Evolutionary conservation across 2,329 filamentous ascomycete genomes (phyloP).

Genomic region (Colletotrichum incanum): DNA sequence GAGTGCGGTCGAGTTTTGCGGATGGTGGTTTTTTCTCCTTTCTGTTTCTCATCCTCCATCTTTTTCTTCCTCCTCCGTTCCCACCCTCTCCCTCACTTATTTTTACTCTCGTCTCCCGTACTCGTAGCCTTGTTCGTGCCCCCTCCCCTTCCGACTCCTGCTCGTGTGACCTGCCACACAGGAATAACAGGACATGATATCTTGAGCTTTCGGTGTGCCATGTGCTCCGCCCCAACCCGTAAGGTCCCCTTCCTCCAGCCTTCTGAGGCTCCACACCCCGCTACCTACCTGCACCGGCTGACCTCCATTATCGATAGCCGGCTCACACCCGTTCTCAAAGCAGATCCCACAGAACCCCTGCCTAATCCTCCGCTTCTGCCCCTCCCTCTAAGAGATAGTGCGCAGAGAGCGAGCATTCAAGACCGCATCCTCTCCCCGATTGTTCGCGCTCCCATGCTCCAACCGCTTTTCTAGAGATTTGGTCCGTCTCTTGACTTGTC

Average conservation of each 20-base stretch:
- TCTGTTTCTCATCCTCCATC: constrained; percentile 19
- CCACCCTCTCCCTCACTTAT: background rate
- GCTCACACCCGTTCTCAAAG: constrained; percentile 38
- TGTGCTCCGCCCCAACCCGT: constrained; percentile 39
- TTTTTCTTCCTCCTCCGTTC: constrained; percentile 1
- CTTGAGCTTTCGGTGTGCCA: constrained; percentile 40
- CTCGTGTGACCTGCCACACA: constrained; percentile 37
- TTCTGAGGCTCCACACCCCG: constrained; percentile 35
- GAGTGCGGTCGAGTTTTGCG: constrained; percentile 13
- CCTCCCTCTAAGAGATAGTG: constrained; percentile 15
- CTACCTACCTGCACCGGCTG: constrained; percentile 42
- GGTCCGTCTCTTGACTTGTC: background rate
- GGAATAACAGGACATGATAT: constrained; percentile 34
- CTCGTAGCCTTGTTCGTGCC: constrained; percentile 9
- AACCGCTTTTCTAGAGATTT: constrained; percentile 27
- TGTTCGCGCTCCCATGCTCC: constrained; percentile 26
- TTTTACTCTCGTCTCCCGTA: background rate
- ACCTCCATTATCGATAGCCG: constrained; percentile 42
- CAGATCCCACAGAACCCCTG: constrained; percentile 36
- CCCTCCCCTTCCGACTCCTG: constrained; percentile 5
- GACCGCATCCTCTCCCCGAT: constrained; percentile 20
- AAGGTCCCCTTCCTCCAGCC: constrained; percentile 36
- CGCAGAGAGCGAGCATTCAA: constrained; percentile 11
- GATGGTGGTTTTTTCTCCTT: constrained; percentile 6
- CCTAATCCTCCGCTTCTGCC: constrained; percentile 25